These are phyloP conservation scores for Cladosporium sphaerospermum DNA, from an alignment of 2,329 filamentous ascomycete species.

Conservation along the genomic window DNA sequence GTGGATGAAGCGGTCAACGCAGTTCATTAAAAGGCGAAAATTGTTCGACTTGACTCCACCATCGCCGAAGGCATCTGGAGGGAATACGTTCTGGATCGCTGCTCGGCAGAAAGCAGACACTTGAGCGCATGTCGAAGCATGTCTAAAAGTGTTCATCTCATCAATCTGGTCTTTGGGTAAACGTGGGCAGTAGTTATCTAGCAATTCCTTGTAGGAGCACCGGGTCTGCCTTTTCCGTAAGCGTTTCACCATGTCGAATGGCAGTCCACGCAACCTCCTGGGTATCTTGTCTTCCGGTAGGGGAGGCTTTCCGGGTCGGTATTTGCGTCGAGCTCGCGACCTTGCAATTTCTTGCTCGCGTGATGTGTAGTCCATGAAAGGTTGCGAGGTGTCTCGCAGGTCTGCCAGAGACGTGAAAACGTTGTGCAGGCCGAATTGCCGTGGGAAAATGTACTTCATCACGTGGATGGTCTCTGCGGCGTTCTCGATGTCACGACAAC, in stretches of 20 bases:
- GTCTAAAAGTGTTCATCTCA: conserved; percentile 47
- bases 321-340: background rate
- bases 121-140: conserved; percentile 59
- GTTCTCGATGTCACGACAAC: conserved; percentile 48
- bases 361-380: conserved; percentile 76
- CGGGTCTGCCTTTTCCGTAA: conserved; percentile 64
- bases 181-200: conserved; percentile 73
- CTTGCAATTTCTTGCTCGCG: conserved; percentile 72
- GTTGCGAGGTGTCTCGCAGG: conserved; percentile 59
- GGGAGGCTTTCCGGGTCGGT: background rate
- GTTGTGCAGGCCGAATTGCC: conserved; percentile 85
- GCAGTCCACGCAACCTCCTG: conserved; percentile 56
- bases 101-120: conserved; percentile 86
- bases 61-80: conserved; percentile 66
- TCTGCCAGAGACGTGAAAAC: conserved; percentile 73
- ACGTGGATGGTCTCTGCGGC: conserved; percentile 58
- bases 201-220: conserved; percentile 73
- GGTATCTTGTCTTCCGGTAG: background rate
- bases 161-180: conserved; percentile 7
- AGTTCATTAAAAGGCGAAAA: conserved; percentile 53
- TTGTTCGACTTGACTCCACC: conserved; percentile 54
- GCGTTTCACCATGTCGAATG: conserved; percentile 55
- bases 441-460: conserved; percentile 90
- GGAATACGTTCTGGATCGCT: conserved; percentile 65
- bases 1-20: conserved; percentile 70